These are phyloP conservation scores for Chaetomium fimeti DNA, from an alignment of 495 filamentous ascomycete species.

Conservation along the genomic window DNA sequence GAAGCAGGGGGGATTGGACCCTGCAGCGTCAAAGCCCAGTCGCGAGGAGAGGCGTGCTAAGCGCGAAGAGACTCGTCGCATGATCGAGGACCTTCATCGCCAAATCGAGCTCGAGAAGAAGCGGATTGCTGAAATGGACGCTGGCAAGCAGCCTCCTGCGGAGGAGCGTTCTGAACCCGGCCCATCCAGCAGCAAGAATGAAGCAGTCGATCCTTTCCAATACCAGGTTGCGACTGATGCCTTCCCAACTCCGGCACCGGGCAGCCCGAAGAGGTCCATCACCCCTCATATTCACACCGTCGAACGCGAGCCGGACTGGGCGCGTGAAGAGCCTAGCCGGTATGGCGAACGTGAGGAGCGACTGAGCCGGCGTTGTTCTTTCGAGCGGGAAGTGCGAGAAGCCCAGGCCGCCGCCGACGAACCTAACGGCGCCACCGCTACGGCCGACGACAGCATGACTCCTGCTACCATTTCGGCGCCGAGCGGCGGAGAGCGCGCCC, in stretches of 20 bases:
- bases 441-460: constrained; percentile 39
- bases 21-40: constrained; percentile 27
- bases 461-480: constrained; percentile 41
- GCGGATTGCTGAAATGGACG: constrained; percentile 24
- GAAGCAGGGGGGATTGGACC: constrained; percentile 39
- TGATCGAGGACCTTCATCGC: constrained; percentile 33
- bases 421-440: constrained; percentile 39
- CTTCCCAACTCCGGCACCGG: constrained; percentile 42
- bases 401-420: constrained; percentile 38
- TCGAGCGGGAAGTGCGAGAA: constrained; percentile 41
- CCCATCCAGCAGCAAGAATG: constrained; percentile 26
- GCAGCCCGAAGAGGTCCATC: constrained; percentile 37
- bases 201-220: constrained; percentile 49
- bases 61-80: constrained; percentile 30
- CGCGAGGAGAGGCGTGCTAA: constrained; percentile 29
- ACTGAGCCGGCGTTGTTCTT: constrained; percentile 43
- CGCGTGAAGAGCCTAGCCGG: not conserved
- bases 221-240: constrained; percentile 52
- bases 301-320: constrained; percentile 43
- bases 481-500: constrained; percentile 28
- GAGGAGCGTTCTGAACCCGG: constrained; percentile 1
- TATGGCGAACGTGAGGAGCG: constrained; percentile 29
- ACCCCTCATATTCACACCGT: constrained; percentile 47
- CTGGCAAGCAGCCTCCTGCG: constrained; percentile 4
- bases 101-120: constrained; percentile 35